Base-by-base conservation (phyloP, 257 asterid genomes). In the Nicotiana otophora region DNA sequence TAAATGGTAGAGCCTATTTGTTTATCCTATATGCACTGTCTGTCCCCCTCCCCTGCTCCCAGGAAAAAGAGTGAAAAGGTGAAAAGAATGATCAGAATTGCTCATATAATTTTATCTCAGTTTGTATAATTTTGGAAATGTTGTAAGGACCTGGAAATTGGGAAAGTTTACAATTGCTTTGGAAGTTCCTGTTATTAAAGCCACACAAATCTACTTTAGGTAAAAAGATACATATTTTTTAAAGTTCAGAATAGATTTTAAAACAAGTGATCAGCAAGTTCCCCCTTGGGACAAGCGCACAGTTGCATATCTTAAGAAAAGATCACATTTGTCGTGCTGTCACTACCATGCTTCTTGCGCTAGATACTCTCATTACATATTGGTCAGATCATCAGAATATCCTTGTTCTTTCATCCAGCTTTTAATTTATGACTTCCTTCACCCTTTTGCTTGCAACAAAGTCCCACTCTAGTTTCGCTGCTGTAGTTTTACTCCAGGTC, bases 91-190 rank as follows among this genome's bases (percentile, higher is more conserved):
- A 51, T 75, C 63, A 75, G 80, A 12, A 26, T 75, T 16, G 28
- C 80, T 28, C 62, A 72, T 26, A 48, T 74, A 74, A 61, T 74
- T 61, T 74, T 61, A 3, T 20, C 10, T 2, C 80, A 8, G 80
- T 11, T 74, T 74, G 62, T 48, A 48, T 74, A 48, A 28, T 74
- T 74, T 74, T 48, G 62, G 23, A 74, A 48, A 74, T 74, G 42
- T 48, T 74, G 80, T n/a, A 74, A 51, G 80, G 8, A 75, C 46
- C 80, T 51, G 62, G 23, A 72, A 48, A 74, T 26, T 60, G 62
- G 20, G 62, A 74, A 26, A 74, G 16, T 26, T 26, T 48, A 51
- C 34, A 30, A 48, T 46, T 26, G 62, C 62, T 74, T 34, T 23
- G 26, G n/a, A 48, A 48, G 62, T 48, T 72, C 42, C 26, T 74